A percentile compares a stretch with the other conserved stretches of the same genome.
phyloP scores from a whole-genome alignment of 805 yeast genomes.

The Saccharomyces mikatae region DNA sequence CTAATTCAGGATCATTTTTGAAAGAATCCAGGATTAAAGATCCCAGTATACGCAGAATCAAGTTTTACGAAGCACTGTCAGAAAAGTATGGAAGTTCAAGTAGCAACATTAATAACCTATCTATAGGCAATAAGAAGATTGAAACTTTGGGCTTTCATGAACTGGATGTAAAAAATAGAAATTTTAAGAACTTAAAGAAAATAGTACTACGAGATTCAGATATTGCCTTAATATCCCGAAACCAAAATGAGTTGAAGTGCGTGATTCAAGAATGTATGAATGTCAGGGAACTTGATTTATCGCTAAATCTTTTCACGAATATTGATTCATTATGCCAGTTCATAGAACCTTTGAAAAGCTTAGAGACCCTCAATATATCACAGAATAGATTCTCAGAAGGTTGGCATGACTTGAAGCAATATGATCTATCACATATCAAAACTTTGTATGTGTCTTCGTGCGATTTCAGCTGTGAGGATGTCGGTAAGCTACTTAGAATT shows the following conservation, averaged over 20 bases:
- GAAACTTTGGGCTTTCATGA: slow-evolving; percentile 62
- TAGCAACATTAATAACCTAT: slow-evolving; percentile 28
- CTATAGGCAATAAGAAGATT: slow-evolving; percentile 49
- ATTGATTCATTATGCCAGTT: slow-evolving; percentile 35
- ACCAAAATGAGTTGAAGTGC: background rate
- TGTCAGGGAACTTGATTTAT: slow-evolving; percentile 43
- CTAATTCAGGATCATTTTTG: slow-evolving; percentile 20
- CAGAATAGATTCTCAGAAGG: slow-evolving; percentile 39
- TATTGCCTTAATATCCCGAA: background rate
- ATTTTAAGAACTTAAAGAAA: slow-evolving; percentile 38
- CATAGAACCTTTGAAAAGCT: slow-evolving; percentile 28
- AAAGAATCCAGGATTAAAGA: slow-evolving; percentile 19
- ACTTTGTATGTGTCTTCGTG: slow-evolving; percentile 23
- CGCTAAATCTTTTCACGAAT: slow-evolving; percentile 47
- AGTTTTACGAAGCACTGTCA: slow-evolving; percentile 44
- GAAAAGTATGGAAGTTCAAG: slow-evolving; percentile 38
- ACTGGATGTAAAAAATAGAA: slow-evolving; percentile 39
- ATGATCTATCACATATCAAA: slow-evolving; percentile 1
- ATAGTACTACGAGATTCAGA: slow-evolving; percentile 36
- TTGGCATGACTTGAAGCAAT: slow-evolving; percentile 1
- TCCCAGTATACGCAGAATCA: slow-evolving; percentile 24
- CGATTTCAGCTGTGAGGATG: slow-evolving; percentile 1
- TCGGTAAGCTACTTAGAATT: slow-evolving; percentile 7
- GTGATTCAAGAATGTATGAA: slow-evolving; percentile 8
- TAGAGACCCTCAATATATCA: slow-evolving; percentile 42